phyloP scores from a whole-genome alignment of 1,284 basidiomycete species.

The Apiotrichum veenhuisii region DNA sequence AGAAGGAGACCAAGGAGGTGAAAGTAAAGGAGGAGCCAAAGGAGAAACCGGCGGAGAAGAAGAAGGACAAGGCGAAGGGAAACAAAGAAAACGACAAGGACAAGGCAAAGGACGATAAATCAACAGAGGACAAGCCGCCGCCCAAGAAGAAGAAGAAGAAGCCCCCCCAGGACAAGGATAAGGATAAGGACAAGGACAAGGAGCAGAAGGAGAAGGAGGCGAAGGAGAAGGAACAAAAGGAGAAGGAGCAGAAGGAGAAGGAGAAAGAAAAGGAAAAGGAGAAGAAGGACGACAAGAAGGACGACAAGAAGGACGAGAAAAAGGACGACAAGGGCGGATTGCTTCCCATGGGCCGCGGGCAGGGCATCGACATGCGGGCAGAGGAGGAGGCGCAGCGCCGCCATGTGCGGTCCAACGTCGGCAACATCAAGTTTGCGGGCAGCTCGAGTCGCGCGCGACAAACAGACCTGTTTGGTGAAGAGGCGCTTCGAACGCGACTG shows the following conservation, averaged over 20 bases:
- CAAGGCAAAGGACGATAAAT: not conserved
- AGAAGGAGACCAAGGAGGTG: not conserved
- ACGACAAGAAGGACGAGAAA: constrained; percentile 10
- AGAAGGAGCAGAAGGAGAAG: not conserved
- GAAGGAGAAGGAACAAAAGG: not conserved
- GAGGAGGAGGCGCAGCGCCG: constrained; percentile 42
- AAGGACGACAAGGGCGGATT: not conserved
- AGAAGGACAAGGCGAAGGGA: not conserved
- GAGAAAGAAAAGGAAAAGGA: not conserved
- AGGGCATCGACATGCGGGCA: constrained; percentile 33
- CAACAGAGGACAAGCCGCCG: too few species aligned
- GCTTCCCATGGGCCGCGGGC: constrained; percentile 17
- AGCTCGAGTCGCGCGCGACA: constrained; percentile 25
- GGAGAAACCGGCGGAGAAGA: not conserved
- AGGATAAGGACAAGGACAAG: not conserved
- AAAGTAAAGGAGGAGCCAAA: too few species aligned
- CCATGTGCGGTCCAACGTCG: constrained; percentile 13
- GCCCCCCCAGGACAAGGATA: too few species aligned
- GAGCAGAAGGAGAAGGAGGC: not conserved
- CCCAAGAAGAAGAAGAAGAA: not conserved
- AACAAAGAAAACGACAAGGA: not conserved
- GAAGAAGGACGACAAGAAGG: not conserved
- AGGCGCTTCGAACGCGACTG: constrained; percentile 24
- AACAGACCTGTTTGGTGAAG: constrained; percentile 36
- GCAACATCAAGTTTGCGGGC: constrained; percentile 20